A percentile compares a stretch with the other conserved stretches of the same genome.
These are phyloP conservation scores for Dictyostelium intermedium DNA, from an alignment of 78 protist species.

Conservation along the genomic window DNA sequence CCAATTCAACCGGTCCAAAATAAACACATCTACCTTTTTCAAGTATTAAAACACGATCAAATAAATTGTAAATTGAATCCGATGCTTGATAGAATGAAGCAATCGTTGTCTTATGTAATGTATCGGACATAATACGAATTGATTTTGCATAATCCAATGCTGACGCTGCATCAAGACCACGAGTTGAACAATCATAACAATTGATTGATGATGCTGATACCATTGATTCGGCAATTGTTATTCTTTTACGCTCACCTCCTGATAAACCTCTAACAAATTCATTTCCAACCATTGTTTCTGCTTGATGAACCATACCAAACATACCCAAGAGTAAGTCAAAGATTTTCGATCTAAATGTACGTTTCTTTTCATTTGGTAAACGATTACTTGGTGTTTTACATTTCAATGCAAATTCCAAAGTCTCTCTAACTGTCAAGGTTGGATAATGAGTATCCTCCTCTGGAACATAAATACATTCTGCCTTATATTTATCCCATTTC, in stretches of 20 bases:
- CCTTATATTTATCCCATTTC: constrained; percentile 6
- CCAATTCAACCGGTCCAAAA: constrained; percentile 24
- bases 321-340: constrained; percentile 4
- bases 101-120: constrained; percentile 37
- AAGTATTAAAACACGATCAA: constrained; percentile 23
- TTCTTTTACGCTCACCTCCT: constrained; percentile 59
- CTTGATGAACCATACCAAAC: constrained; percentile 43
- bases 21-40: constrained; percentile 74
- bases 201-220: constrained; percentile 14
- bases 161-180: constrained; percentile 64
- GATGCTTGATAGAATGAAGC: constrained; percentile 67
- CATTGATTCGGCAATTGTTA: constrained; percentile 51
- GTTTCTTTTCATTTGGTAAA: constrained; percentile 9
- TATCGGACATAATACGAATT: constrained; percentile 46
- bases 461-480: constrained; percentile 44
- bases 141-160: constrained; percentile 62
- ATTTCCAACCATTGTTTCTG: constrained; percentile 58
- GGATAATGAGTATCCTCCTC: constrained; percentile 57
- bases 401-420: constrained; percentile 48
- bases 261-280: constrained; percentile 58
- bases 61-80: constrained; percentile 38
- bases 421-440: constrained; percentile 21
- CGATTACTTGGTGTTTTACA: constrained; percentile 44
- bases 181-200: constrained; percentile 54
- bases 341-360: constrained; percentile 10